A percentile compares a stretch with the other conserved stretches of the same genome.
These are phyloP conservation scores for Tilletia walkeri DNA, from an alignment of 1,284 basidiomycete species.

Conservation along the genomic window DNA sequence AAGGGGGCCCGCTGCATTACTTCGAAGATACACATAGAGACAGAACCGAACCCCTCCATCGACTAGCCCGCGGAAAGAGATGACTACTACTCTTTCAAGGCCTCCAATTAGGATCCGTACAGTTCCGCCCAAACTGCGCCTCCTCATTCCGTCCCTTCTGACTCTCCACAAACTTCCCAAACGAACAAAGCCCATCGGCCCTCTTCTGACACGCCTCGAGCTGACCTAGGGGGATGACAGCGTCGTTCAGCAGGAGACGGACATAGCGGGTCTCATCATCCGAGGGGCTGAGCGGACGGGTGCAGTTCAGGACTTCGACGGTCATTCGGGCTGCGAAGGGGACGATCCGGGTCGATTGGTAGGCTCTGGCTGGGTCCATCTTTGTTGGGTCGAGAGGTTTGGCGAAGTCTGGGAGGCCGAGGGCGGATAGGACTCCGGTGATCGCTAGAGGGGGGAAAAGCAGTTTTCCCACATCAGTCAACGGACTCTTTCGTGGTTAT, in stretches of 20 bases:
- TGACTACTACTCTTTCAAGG: too few relatives aligned
- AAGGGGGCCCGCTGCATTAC: too few relatives aligned
- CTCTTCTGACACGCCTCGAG: slow-evolving; percentile 66
- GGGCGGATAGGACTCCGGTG: slow-evolving; percentile 42
- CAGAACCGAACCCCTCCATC: too few relatives aligned
- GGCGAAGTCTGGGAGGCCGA: slow-evolving; percentile 26
- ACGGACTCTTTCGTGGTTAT: neutral
- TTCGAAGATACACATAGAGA: too few relatives aligned
- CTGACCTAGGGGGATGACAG: slow-evolving; percentile 74
- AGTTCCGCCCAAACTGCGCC: neutral
- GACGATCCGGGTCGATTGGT: slow-evolving; percentile 38
- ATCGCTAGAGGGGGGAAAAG: slow-evolving; percentile 23
- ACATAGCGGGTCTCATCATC: slow-evolving; percentile 62
- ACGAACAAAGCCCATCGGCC: slow-evolving; percentile 75
- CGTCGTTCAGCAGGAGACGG: slow-evolving; percentile 81
- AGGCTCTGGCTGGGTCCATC: slow-evolving; percentile 32
- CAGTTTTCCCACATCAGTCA: neutral
- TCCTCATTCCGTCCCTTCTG: slow-evolving; percentile 1
- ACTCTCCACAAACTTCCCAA: slow-evolving; percentile 67
- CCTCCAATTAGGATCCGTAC: slow-evolving; percentile 2
- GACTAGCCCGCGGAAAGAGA: too few relatives aligned
- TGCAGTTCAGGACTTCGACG: slow-evolving; percentile 41
- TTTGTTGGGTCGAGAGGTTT: slow-evolving; percentile 34
- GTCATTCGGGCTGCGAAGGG: slow-evolving; percentile 42
- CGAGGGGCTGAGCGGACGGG: neutral